Base-by-base conservation (phyloP, 1,284 basidiomycete genomes). In the Leccinum pallidistipes region DNA sequence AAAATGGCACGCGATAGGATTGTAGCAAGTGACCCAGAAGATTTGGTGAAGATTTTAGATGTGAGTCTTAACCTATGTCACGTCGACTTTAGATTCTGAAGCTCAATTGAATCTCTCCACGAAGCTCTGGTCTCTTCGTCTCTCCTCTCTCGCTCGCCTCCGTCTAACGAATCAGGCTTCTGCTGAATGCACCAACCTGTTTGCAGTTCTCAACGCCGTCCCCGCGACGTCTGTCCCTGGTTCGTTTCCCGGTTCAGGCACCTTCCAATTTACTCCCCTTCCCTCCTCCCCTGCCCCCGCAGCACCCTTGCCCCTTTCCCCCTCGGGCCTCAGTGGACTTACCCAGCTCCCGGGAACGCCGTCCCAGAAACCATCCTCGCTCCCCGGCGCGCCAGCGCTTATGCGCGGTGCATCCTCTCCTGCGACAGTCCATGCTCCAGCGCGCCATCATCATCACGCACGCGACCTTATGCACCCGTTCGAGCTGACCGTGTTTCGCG, bases 71-170 rank as follows among this genome's bases (percentile, higher is more conserved):
- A 1, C 10, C 36, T 29, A 24, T n/a, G 18, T 52, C 45, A 21
- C 27, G 24, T 50, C 21, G 16, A 16, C 2, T 45, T 52, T 5
- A 11, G 10, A 11, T 14, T 18, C 27, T 36, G 21, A 14, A 12
- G 10, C 60, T 67, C 38, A 64, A 21, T 12, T 29, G 3, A 47
- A 24, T 21, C 45, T 47, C 50, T 34, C 34, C 47, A 18, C 32
- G 31, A 56, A 92, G 90, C 82, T 92, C 27, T 94, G 91, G 91
- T 90, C 88, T 70, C 84, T 94, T 47, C 90, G 91, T 8, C 80
- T 93, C 5, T 85, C 89, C 27, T 85, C 85, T 58, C 83, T 93
- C 43, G 85, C 91, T 52, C 87, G 91, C 24, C 82, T 94, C 55
- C 86, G 90, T 40, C 83, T 94, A 56, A 90, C 89, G 78, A 91